phyloP scores from a whole-genome alignment of 495 filamentous ascomycete species.

The Pseudevernia furfuracea region DNA sequence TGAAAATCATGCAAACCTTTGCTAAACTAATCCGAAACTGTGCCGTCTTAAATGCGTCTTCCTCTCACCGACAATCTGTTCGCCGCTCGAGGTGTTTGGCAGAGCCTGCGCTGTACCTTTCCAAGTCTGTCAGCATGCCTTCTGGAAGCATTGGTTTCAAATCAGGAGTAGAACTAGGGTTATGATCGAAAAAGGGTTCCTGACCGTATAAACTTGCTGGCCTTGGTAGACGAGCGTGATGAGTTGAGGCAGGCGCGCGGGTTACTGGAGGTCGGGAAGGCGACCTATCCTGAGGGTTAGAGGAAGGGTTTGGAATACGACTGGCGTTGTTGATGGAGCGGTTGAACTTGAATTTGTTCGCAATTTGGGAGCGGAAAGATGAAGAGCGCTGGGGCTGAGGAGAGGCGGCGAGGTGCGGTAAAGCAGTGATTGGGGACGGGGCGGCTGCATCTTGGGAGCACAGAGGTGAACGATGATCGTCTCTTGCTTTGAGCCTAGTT shows the following conservation, averaged over 20 bases:
- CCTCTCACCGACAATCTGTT: conserved; percentile 1
- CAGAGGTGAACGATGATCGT: conserved; percentile 8
- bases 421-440: background rate
- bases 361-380: conserved; percentile 8
- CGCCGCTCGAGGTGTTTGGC: conserved; percentile 16
- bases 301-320: conserved; percentile 1
- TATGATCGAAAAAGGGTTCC: conserved; percentile 3
- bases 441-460: background rate
- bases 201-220: conserved; percentile 21
- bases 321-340: conserved; percentile 10
- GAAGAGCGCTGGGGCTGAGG: conserved; percentile 9
- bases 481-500: background rate
- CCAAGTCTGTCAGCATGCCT: conserved; percentile 15
- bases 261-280: conserved; percentile 14
- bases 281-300: background rate
- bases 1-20: no score
- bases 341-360: conserved; percentile 9
- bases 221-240: conserved; percentile 10
- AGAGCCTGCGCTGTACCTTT: conserved; percentile 8
- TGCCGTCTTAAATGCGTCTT: conserved; percentile 8
- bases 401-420: background rate
- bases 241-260: background rate
- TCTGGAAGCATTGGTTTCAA: conserved; percentile 12
- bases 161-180: background rate
- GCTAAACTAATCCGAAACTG: conserved; percentile 16